phyloP scores from a whole-genome alignment of 768 basidiomycete species.

The Candolleomyces efflorescens region DNA sequence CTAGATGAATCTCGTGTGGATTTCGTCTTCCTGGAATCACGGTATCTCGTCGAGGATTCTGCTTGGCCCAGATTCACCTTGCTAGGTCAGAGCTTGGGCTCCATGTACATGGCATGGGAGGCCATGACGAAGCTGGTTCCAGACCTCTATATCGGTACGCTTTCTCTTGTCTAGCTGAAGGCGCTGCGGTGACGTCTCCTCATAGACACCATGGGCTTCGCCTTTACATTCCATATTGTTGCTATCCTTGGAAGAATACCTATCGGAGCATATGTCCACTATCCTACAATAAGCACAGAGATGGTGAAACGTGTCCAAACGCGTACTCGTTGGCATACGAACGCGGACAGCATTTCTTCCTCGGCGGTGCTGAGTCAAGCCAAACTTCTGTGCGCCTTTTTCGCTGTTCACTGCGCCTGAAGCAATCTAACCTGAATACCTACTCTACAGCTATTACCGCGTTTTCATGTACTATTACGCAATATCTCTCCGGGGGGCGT shows the following conservation, averaged over 20 bases:
- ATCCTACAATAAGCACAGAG: constrained; percentile 92
- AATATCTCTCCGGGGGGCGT: constrained; percentile 63
- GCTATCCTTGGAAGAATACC: constrained; percentile 59
- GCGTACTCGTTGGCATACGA: constrained; percentile 58
- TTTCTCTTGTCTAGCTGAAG: not conserved
- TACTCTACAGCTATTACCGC: constrained; percentile 73
- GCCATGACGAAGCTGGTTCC: constrained; percentile 77
- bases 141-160: constrained; percentile 85
- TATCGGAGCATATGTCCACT: constrained; percentile 91
- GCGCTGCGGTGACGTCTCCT: constrained; percentile 3
- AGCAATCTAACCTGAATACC: not conserved
- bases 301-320: constrained; percentile 82
- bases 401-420: not conserved
- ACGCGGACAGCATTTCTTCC: constrained; percentile 50
- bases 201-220: constrained; percentile 96
- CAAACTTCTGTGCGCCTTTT: constrained; percentile 55
- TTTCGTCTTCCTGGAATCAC: constrained; percentile 75
- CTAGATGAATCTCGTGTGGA: constrained; percentile 62
- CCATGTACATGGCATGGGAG: constrained; percentile 79
- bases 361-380: constrained; percentile 49
- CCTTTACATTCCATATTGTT: constrained; percentile 86
- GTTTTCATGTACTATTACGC: constrained; percentile 84
- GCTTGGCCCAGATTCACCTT: constrained; percentile 92
- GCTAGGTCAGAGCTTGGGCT: constrained; percentile 86
- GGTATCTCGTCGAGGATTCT: constrained; percentile 72